Conservation (phyloP, 495 filamentous ascomycete genomes). For the Podospora australis region DNA sequence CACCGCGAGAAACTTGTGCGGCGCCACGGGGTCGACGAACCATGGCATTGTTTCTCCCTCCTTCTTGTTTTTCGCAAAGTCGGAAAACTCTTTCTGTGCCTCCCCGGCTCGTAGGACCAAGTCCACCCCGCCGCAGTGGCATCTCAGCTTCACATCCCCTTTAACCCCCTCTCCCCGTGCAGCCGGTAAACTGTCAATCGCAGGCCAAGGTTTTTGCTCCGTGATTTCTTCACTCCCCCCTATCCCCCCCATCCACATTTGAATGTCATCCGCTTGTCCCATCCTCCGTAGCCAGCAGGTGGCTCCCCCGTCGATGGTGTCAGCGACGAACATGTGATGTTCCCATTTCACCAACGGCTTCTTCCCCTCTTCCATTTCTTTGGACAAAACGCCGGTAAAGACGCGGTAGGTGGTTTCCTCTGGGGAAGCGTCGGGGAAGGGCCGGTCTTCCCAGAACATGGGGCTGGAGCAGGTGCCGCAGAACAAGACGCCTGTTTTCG, state of each 20-base stretch:
- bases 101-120: slow-evolving; percentile 23
- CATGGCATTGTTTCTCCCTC: slow-evolving; percentile 22
- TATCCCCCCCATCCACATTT: slow-evolving; percentile 15
- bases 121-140: slow-evolving; percentile 36
- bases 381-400: slow-evolving; percentile 18
- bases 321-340: slow-evolving; percentile 37
- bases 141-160: neutral
- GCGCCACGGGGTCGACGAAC: slow-evolving; percentile 33
- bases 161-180: neutral
- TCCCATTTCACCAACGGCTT: slow-evolving; percentile 27
- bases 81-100: slow-evolving; percentile 19
- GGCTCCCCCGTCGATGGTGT: slow-evolving; percentile 42
- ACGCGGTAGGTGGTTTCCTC: slow-evolving; percentile 24
- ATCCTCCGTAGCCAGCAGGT: slow-evolving; percentile 28
- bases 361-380: slow-evolving; percentile 21
- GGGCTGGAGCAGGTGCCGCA: neutral
- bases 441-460: neutral
- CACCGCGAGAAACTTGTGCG: slow-evolving; percentile 35
- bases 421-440: neutral
- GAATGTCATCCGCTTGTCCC: slow-evolving; percentile 8
- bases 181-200: neutral
- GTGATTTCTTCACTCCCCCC: slow-evolving; percentile 18
- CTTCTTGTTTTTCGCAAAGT: neutral
- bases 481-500: neutral
- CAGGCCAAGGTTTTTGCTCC: neutral